Evolutionary conservation across 179 eudicot species (phyloP).

Genomic region (Gypsophila paniculata): DNA sequence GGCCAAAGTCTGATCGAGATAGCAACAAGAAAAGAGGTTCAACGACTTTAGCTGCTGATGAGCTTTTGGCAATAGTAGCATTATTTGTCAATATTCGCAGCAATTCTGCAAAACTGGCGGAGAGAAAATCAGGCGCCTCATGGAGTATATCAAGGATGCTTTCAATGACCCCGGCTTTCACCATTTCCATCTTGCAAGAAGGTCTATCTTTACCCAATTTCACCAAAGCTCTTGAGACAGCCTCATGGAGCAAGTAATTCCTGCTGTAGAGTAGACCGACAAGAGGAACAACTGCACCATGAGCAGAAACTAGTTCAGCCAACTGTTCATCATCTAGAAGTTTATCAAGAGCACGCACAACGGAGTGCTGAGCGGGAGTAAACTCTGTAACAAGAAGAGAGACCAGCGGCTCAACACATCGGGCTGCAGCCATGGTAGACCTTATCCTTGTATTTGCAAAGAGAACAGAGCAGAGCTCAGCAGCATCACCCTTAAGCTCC

Average conservation of each 20-base stretch:
- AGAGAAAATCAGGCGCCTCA: constrained; percentile 91
- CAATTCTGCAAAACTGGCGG: constrained; percentile 84
- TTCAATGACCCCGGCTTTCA: constrained; percentile 89
- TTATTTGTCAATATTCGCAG: constrained; percentile 90
- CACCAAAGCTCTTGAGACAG: constrained; percentile 86
- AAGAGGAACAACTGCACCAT: constrained; percentile 91
- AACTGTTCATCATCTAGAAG: constrained; percentile 86
- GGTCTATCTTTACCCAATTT: constrained; percentile 97
- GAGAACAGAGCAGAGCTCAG: constrained; percentile 84
- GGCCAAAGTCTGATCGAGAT: constrained; percentile 72
- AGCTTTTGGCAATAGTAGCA: constrained; percentile 84
- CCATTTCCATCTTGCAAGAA: constrained; percentile 94
- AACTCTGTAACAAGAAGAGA: constrained; percentile 79
- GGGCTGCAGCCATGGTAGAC: constrained; percentile 82
- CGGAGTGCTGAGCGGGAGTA: constrained; percentile 80
- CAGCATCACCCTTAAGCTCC: constrained; percentile 94
- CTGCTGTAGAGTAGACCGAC: constrained; percentile 78
- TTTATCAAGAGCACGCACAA: constrained; percentile 80
- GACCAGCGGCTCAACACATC: constrained; percentile 89
- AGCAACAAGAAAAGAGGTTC: constrained; percentile 79
- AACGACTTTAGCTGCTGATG: constrained; percentile 87
- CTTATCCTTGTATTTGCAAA: constrained; percentile 83
- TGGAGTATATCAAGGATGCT: constrained; percentile 76
- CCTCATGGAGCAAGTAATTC: constrained; percentile 82
- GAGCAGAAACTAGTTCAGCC: constrained; percentile 85